Percentiles rank a stretch among this genome's conserved stretches.
Evolutionary conservation across 208 protist species (phyloP).

Genomic region (Leishmania major): DNA sequence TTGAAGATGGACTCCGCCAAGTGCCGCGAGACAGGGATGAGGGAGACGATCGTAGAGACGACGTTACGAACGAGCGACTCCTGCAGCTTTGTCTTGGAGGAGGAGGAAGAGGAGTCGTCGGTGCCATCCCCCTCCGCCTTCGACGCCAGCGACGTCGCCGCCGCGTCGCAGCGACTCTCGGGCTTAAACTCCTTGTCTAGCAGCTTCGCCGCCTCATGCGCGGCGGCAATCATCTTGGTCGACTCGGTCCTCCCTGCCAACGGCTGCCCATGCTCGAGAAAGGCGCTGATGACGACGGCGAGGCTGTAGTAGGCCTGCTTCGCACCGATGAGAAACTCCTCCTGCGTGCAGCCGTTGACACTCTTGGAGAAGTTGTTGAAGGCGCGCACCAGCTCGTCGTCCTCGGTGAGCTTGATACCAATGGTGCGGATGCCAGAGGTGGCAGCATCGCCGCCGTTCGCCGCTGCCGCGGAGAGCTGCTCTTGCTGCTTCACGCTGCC

Average conservation of each 20-base stretch:
- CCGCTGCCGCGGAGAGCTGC: slow-evolving; percentile 6
- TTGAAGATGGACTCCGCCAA: slow-evolving; percentile 68
- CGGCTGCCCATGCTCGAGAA: slow-evolving; percentile 30
- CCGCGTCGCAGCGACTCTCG: neutral
- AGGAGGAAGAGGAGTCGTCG: neutral
- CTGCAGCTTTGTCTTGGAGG: slow-evolving; percentile 28
- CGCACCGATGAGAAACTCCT: slow-evolving; percentile 66
- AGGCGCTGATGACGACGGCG: slow-evolving; percentile 41
- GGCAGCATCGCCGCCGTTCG: neutral
- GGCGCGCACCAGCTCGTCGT: slow-evolving; percentile 40
- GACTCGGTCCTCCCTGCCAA: slow-evolving; percentile 21
- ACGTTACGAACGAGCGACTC: slow-evolving; percentile 22
- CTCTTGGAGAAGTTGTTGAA: slow-evolving; percentile 56
- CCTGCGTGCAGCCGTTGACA: slow-evolving; percentile 49
- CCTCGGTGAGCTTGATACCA: slow-evolving; percentile 35
- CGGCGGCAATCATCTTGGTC: slow-evolving; percentile 24
- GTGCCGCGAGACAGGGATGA: slow-evolving; percentile 57
- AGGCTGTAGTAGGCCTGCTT: slow-evolving; percentile 75
- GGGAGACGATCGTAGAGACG: slow-evolving; percentile 31
- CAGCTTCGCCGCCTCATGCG: slow-evolving; percentile 32
- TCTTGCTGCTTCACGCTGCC: slow-evolving; percentile 12
- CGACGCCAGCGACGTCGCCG: neutral
- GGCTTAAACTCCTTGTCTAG: slow-evolving; percentile 29
- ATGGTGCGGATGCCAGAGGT: slow-evolving; percentile 28
- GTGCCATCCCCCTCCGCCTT: neutral